A percentile compares a stretch with the other conserved stretches of the same genome.
phyloP scores from a whole-genome alignment of 805 yeast species.

The Starmera caribaea region DNA sequence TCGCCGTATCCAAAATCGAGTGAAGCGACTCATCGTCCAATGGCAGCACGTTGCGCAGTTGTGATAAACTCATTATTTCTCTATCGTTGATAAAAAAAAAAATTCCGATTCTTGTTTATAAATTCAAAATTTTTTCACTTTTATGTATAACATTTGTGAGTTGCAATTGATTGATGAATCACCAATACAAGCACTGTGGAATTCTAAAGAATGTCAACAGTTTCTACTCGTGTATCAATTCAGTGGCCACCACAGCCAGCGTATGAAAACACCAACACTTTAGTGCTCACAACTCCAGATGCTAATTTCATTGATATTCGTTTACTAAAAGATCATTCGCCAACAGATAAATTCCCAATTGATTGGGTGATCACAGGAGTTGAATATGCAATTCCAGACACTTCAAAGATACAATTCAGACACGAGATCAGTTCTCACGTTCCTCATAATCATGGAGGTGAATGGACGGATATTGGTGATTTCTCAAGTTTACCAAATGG shows the following conservation, averaged over 20 bases:
- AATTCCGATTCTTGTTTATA: neutral
- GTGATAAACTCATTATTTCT: slow-evolving; percentile 2
- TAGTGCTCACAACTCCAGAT: slow-evolving; percentile 33
- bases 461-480: slow-evolving; percentile 28
- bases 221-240: slow-evolving; percentile 37
- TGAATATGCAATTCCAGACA: slow-evolving; percentile 9
- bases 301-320: slow-evolving; percentile 37
- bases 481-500: slow-evolving; percentile 27
- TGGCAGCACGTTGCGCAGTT: slow-evolving; percentile 34
- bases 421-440: slow-evolving; percentile 1
- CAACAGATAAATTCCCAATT: neutral
- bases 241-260: slow-evolving; percentile 36
- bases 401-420: neutral
- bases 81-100: neutral
- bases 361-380: slow-evolving; percentile 18
- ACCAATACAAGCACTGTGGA: too few relatives aligned
- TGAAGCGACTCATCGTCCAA: slow-evolving; percentile 45
- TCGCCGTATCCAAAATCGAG: slow-evolving; percentile 47
- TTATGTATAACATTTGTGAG: neutral
- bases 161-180: too few relatives aligned
- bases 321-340: slow-evolving; percentile 8
- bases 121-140: neutral
- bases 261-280: slow-evolving; percentile 32
- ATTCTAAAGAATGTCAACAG: neutral
- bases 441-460: slow-evolving; percentile 1